Evolutionary conservation across 2,329 filamentous ascomycete genomes (phyloP).

Genomic region (Plectosphaerella sp.): DNA sequence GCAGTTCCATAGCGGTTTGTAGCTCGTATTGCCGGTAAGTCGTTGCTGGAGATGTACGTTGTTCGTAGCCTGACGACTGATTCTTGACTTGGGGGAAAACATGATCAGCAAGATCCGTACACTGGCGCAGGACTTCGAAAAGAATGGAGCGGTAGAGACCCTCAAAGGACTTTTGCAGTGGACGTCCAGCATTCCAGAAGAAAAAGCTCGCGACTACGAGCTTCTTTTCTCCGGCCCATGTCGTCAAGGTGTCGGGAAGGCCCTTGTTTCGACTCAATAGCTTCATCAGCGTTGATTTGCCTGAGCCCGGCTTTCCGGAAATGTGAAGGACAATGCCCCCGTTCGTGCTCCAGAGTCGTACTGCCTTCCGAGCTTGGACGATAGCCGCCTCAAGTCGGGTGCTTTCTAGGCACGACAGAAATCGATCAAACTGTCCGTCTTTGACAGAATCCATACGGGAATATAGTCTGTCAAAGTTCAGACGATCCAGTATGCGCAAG

Average conservation of each 20-base stretch:
- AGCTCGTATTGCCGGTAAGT: no score
- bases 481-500: neutral
- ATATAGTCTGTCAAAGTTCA: neutral
- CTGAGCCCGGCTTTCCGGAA: slow-evolving; percentile 7
- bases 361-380: no score
- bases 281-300: slow-evolving; percentile 10
- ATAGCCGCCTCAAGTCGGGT: no score
- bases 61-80: no score
- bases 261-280: neutral
- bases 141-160: slow-evolving; percentile 5
- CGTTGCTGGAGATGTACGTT: no score
- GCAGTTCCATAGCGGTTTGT: no score
- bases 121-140: slow-evolving; percentile 1
- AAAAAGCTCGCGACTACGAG: slow-evolving; percentile 5
- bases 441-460: neutral
- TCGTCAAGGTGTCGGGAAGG: neutral
- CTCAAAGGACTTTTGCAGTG: slow-evolving; percentile 6
- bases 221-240: slow-evolving; percentile 4
- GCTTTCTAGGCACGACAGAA: neutral
- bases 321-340: slow-evolving; percentile 4
- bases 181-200: slow-evolving; percentile 7
- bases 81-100: neutral
- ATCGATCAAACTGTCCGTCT: neutral
- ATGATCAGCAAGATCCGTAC: neutral
- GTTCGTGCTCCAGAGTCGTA: neutral